Base-by-base conservation (phyloP, 2,329 filamentous ascomycete genomes). In the Exophiala sp. region DNA sequence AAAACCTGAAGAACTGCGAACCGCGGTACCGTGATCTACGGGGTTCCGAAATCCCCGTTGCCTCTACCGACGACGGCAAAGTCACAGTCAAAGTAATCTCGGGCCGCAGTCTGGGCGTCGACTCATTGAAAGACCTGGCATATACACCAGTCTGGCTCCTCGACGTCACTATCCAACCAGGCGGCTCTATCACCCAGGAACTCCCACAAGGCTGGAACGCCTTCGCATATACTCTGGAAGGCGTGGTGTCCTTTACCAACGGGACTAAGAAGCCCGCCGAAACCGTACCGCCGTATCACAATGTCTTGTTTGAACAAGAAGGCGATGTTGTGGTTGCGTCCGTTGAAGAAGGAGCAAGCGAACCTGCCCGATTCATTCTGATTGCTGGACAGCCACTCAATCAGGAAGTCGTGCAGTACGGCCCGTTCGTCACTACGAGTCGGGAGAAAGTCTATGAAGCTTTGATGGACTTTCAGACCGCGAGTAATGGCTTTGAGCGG, bases 71-170 rank as follows among this genome's bases (percentile, higher is more conserved):
- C 60, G 80, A 81, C 37, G 85, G 80, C 47, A 83, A 80, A 56
- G 88, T 95, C 14, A 76, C 75, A 34, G 77, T 97, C 59, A 96
- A 95, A 70, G 86, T 97, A 59, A 97, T 97, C 60, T 90, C 84
- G 1, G 93, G 91, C 16, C 81, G 85, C 65, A 84, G 82, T 47
- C 84, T 89, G 62, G 90, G 88, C 38, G 80, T 93, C 45, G 90
- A 96, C 64, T 88, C 83, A 11, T 80, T 95, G 46, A 82, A 91
- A 65, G 90, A 97, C 64, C 74, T 97, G 38, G 90, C 91, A 11
- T 96, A 97, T 69, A 97, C 91, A 1, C 93, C 93, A 0, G 89
- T 97, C n/a, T 97, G 91, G 91, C 76, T 95, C 55, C 75, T 97
- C 38, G 91, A 97, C 65, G 74, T 96, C 44, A 82, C 79, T 16